Evolutionary conservation across 78 protist genomes (phyloP).

Genomic region (Dictyostelium discoideum): DNA sequence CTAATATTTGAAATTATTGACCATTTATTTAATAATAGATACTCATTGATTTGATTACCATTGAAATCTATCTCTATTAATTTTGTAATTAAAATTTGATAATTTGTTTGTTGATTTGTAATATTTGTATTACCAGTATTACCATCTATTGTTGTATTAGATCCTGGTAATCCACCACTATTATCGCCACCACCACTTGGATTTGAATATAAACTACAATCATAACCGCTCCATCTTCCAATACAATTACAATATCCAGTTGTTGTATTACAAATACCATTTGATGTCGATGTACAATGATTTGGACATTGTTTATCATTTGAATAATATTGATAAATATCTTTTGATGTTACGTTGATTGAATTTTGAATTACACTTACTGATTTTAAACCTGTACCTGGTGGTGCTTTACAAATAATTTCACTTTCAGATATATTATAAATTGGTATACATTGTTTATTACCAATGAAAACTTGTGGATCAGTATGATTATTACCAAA

Average conservation of each 20-base stretch:
- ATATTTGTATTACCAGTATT: not conserved
- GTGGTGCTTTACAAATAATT: not conserved
- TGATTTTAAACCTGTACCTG: slow-evolving; percentile 1
- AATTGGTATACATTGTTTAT: not conserved
- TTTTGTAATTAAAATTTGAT: not conserved
- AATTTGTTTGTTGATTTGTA: not conserved
- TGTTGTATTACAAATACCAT: slow-evolving; percentile 6
- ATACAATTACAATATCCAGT: not conserved
- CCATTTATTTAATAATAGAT: not conserved
- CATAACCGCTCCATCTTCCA: not conserved
- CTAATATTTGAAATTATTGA: not conserved
- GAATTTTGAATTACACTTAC: not conserved
- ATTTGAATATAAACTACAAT: not conserved
- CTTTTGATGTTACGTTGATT: not conserved
- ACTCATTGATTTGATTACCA: not conserved
- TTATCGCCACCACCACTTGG: not conserved
- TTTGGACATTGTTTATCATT: not conserved
- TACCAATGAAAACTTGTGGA: not conserved
- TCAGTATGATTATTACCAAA: not conserved
- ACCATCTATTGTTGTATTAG: not conserved
- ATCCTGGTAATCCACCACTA: not conserved
- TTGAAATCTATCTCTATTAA: not conserved
- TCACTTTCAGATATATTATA: not conserved
- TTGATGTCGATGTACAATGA: not conserved
- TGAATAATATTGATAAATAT: not conserved